Evolutionary conservation across 2,329 filamentous ascomycete genomes (phyloP).

Genomic region (Verticillium dahliae): DNA sequence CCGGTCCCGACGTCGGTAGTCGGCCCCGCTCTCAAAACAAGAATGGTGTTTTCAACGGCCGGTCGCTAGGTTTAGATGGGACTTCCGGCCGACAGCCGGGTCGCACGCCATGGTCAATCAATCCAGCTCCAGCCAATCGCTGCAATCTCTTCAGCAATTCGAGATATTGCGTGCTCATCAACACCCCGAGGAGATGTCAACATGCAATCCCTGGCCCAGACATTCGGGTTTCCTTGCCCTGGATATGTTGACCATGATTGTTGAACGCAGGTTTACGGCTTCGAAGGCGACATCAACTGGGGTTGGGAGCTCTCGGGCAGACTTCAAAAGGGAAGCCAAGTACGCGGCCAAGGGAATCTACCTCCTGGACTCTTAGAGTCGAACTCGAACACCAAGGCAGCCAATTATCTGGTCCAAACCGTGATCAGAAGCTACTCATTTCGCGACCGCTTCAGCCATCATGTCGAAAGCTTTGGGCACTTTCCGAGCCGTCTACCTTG

Average conservation of each 20-base stretch:
- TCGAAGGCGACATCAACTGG: not conserved
- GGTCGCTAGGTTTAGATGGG: not conserved
- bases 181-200: not conserved
- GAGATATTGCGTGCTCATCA: not conserved
- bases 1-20: slow-evolving; percentile 4
- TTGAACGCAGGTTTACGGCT: not conserved
- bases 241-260: not conserved
- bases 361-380: not conserved
- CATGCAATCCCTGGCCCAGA: not conserved
- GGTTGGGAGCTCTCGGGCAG: not conserved
- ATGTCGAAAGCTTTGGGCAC: slow-evolving; percentile 19
- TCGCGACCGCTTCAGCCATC: not conserved
- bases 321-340: not conserved
- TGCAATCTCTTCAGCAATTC: not conserved
- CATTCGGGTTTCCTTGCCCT: not conserved
- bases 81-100: slow-evolving; percentile 5
- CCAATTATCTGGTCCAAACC: not conserved
- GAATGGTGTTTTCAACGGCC: not conserved
- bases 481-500: slow-evolving; percentile 28
- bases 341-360: not conserved
- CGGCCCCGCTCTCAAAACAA: slow-evolving; percentile 3
- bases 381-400: not conserved
- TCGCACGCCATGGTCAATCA: not conserved
- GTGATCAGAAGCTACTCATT: not conserved
- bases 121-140: not conserved